Conservation (phyloP, 768 basidiomycete genomes). For the Trametopsis cervina region DNA sequence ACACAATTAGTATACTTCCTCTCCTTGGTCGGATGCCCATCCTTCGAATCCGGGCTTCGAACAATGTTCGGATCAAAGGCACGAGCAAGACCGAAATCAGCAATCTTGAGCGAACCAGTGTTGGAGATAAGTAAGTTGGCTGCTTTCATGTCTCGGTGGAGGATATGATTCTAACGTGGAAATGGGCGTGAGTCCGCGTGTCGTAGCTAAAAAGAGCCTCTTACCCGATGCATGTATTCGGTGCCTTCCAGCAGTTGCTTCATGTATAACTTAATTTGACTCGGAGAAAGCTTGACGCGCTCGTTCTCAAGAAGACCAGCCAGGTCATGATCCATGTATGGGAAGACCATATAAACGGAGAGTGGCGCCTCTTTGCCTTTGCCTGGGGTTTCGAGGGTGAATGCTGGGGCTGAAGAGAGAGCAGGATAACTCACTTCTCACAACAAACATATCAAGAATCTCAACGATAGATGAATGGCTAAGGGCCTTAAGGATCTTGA, state of each 20-base stretch:
- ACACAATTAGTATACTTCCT: conserved; percentile 93
- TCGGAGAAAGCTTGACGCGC: conserved; percentile 72
- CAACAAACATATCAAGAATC: conserved; percentile 89
- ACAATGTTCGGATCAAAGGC: conserved; percentile 54
- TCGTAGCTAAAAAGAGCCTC: conserved; percentile 26
- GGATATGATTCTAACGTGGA: conserved; percentile 94
- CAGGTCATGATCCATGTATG: conserved; percentile 99
- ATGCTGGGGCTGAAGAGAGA: not conserved
- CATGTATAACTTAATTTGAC: conserved; percentile 94
- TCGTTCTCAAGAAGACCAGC: conserved; percentile 92
- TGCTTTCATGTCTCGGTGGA: conserved; percentile 99
- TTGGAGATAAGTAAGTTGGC: conserved; percentile 95
- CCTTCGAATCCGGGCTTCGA: conserved; percentile 23
- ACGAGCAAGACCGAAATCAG: conserved; percentile 95
- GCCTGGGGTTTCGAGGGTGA: conserved; percentile 31
- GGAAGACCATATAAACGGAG: conserved; percentile 97
- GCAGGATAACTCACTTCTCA: conserved; percentile 48
- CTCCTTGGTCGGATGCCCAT: conserved; percentile 40
- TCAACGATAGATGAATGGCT: conserved; percentile 82
- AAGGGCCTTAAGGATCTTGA: conserved; percentile 90
- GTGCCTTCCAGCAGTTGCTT: conserved; percentile 94
- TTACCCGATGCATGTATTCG: conserved; percentile 89
- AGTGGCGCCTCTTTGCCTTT: conserved; percentile 59
- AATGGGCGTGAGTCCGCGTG: conserved; percentile 10
- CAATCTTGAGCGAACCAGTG: conserved; percentile 75